Evolutionary conservation across 768 basidiomycete species (phyloP).

Genomic region (Lepiota subincarnata): DNA sequence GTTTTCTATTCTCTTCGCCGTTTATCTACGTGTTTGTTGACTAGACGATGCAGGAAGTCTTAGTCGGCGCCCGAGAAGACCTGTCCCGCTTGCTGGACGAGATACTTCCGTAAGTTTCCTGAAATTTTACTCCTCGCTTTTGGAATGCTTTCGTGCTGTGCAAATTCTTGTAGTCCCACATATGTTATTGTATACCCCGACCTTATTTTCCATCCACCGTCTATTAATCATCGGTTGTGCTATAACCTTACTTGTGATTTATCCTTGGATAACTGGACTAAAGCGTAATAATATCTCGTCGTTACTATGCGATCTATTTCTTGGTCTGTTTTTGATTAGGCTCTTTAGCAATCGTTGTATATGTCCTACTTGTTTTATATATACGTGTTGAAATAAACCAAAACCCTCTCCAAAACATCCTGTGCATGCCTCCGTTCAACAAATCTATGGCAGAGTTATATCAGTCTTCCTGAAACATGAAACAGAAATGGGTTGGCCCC

Average conservation of each 20-base stretch:
- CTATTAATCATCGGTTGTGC: neutral
- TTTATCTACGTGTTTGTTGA: neutral
- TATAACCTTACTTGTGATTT: neutral
- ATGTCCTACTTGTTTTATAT: constrained; percentile 15
- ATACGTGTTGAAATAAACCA: constrained; percentile 25
- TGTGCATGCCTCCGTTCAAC: constrained; percentile 29
- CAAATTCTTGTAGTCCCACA: neutral
- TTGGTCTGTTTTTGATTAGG: neutral
- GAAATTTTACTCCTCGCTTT: neutral
- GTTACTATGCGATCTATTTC: neutral
- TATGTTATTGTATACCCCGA: constrained; percentile 7
- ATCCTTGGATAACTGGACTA: neutral
- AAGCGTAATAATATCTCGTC: neutral
- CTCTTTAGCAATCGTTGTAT: neutral
- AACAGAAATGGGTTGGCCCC: constrained; percentile 10
- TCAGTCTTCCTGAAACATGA: neutral
- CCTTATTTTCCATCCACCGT: neutral
- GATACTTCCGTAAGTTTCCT: neutral
- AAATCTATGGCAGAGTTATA: constrained; percentile 19
- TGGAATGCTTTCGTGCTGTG: neutral
- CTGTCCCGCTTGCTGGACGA: constrained; percentile 10
- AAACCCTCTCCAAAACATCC: constrained; percentile 25
- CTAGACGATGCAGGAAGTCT: constrained; percentile 4
- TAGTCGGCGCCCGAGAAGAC: constrained; percentile 11
- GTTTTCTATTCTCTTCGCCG: neutral